Percentiles rank a stretch among this genome's conserved stretches.
These are phyloP conservation scores for Ogataea naganishii DNA, from an alignment of 805 yeast species.

Conservation along the genomic window DNA sequence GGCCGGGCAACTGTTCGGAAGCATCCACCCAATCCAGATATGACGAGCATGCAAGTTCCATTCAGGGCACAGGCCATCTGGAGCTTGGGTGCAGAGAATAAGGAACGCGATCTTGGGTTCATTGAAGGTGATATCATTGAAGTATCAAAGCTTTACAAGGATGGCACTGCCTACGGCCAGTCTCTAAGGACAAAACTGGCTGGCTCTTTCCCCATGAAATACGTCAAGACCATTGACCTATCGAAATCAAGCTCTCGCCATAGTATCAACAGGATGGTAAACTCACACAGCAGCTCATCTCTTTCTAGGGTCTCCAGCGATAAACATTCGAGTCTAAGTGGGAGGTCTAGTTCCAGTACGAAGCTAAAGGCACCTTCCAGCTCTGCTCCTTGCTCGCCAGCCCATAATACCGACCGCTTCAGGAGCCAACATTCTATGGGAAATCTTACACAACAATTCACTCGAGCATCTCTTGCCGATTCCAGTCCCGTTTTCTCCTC, in stretches of 20 bases:
- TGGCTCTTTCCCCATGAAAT: slow-evolving; percentile 85
- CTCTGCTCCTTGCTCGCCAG: too few relatives aligned
- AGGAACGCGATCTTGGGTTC: slow-evolving; percentile 77
- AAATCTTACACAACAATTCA: too few relatives aligned
- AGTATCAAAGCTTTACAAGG: slow-evolving; percentile 59
- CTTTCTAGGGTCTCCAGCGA: neutral
- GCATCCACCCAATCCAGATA: too few relatives aligned
- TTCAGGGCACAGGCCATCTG: slow-evolving; percentile 50
- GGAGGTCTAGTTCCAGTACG: too few relatives aligned
- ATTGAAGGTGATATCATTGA: slow-evolving; percentile 90
- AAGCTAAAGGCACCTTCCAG: too few relatives aligned
- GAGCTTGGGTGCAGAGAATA: slow-evolving; percentile 92
- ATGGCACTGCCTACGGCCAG: slow-evolving; percentile 91
- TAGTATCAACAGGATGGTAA: slow-evolving; percentile 6
- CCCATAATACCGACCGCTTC: too few relatives aligned
- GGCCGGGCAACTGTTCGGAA: too few relatives aligned
- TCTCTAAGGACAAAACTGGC: slow-evolving; percentile 70
- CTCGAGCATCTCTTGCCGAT: too few relatives aligned
- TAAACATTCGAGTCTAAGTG: too few relatives aligned
- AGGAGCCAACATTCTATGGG: too few relatives aligned
- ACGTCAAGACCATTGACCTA: slow-evolving; percentile 50
- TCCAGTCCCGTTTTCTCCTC: slow-evolving; percentile 5
- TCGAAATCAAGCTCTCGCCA: slow-evolving; percentile 11
- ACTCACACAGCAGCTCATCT: slow-evolving; percentile 1
- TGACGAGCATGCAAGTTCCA: too few relatives aligned